Percentiles rank a stretch among this genome's conserved stretches.
Conservation (phyloP, 345 rosid species). For the Gossypium rotundifolium region DNA sequence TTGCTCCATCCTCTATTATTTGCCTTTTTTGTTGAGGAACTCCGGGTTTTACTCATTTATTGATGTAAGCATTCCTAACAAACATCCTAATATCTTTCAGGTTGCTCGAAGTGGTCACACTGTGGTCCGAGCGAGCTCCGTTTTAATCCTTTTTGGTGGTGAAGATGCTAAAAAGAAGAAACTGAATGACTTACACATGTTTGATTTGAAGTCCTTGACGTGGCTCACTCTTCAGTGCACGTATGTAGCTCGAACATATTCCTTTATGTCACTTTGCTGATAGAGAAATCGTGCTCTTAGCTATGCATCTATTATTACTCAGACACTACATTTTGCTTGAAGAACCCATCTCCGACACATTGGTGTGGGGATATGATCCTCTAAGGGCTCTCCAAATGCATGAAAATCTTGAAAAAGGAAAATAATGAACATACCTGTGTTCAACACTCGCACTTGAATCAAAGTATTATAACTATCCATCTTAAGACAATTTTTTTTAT, state of each 20-base stretch:
- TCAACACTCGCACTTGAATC: neutral
- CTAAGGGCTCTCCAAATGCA: neutral
- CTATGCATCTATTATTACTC: neutral
- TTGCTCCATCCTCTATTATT: neutral
- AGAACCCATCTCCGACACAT: neutral
- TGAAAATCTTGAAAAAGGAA: neutral
- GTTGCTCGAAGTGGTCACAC: conserved; percentile 84
- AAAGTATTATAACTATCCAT: neutral
- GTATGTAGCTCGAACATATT: conserved; percentile 35
- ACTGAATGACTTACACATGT: conserved; percentile 90
- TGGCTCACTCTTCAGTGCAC: conserved; percentile 99
- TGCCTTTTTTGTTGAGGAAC: neutral
- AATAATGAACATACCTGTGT: neutral
- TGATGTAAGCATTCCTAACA: neutral
- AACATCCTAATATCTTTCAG: conserved; percentile 35
- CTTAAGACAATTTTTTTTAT: neutral
- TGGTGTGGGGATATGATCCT: neutral
- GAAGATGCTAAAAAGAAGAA: conserved; percentile 90
- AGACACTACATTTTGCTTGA: neutral
- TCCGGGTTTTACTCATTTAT: neutral
- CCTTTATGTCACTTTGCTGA: conserved; percentile 1
- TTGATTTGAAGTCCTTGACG: conserved; percentile 86
- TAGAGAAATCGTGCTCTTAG: neutral
- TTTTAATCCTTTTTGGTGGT: conserved; percentile 81
- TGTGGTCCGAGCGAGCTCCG: conserved; percentile 80